These are phyloP conservation scores for Schizosaccharomyces osmophilus DNA, from an alignment of 805 yeast species.

Conservation along the genomic window DNA sequence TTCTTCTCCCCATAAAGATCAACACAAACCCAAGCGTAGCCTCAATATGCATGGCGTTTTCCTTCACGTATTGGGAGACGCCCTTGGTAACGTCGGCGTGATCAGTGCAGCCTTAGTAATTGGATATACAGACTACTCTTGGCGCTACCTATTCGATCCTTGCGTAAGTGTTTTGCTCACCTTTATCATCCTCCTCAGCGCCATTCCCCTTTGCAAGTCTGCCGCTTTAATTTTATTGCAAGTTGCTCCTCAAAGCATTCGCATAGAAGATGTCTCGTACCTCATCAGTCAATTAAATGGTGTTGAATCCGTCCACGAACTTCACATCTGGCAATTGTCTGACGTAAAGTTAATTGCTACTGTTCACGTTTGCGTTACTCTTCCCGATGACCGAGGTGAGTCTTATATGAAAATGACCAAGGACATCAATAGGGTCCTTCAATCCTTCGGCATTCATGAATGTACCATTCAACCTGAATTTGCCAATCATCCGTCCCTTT, in stretches of 20 bases:
- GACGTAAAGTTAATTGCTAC: slow-evolving; percentile 74
- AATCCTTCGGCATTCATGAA: slow-evolving; percentile 65
- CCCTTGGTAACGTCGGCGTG: slow-evolving; percentile 85
- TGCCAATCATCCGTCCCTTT: slow-evolving; percentile 8
- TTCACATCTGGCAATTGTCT: slow-evolving; percentile 88
- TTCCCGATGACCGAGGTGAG: slow-evolving; percentile 17
- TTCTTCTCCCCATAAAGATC: not conserved
- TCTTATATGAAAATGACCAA: slow-evolving; percentile 47
- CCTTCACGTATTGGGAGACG: slow-evolving; percentile 86
- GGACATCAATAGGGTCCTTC: slow-evolving; percentile 53
- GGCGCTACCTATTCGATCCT: slow-evolving; percentile 79
- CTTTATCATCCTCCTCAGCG: slow-evolving; percentile 66
- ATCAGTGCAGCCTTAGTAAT: slow-evolving; percentile 71
- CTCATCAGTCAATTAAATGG: slow-evolving; percentile 46
- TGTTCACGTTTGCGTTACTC: slow-evolving; percentile 54
- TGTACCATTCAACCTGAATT: slow-evolving; percentile 96
- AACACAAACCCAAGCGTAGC: not conserved
- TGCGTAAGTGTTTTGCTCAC: slow-evolving; percentile 66
- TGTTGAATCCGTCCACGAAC: slow-evolving; percentile 71
- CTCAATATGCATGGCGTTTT: slow-evolving; percentile 93
- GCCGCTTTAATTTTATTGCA: slow-evolving; percentile 73
- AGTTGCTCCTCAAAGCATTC: slow-evolving; percentile 70
- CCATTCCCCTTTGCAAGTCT: slow-evolving; percentile 66
- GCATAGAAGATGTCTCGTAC: slow-evolving; percentile 46
- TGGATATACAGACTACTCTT: slow-evolving; percentile 75